These are phyloP conservation scores for Fistulinella cinereoalba DNA, from an alignment of 1,284 basidiomycete species.

Conservation along the genomic window DNA sequence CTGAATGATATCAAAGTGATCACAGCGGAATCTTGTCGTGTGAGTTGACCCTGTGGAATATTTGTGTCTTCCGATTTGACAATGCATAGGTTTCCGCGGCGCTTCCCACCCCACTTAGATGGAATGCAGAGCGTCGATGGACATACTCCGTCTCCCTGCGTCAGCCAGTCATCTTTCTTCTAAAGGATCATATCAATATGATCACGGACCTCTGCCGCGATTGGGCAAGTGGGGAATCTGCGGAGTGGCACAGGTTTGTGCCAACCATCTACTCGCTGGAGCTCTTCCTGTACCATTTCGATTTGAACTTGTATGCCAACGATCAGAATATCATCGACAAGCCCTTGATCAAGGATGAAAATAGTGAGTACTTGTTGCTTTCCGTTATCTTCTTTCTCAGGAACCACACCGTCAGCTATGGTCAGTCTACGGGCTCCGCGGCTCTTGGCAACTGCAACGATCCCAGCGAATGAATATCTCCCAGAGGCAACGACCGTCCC, in stretches of 20 bases:
- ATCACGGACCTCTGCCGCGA: conserved; percentile 86
- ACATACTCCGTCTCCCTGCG: conserved; percentile 66
- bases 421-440: conserved; percentile 62
- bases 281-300: conserved; percentile 71
- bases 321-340: conserved; percentile 96
- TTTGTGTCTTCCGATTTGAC: conserved; percentile 3
- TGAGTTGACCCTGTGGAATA: conserved; percentile 33
- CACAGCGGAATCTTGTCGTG: conserved; percentile 71
- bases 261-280: conserved; percentile 77
- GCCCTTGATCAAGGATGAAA: conserved; percentile 73
- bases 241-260: conserved; percentile 77
- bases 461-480: conserved; percentile 72
- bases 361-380: conserved; percentile 46
- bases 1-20: conserved; percentile 83
- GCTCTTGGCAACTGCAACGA: conserved; percentile 50
- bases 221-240: conserved; percentile 80
- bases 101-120: conserved; percentile 61
- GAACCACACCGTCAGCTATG: conserved; percentile 57
- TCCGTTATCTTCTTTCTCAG: conserved; percentile 5
- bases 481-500: conserved; percentile 68
- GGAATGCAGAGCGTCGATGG: conserved; percentile 79
- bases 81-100: conserved; percentile 55
- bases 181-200: conserved; percentile 92
- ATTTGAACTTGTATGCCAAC: conserved; percentile 82
- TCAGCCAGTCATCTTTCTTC: conserved; percentile 69